Percentiles rank a stretch among this genome's conserved stretches.
These are phyloP conservation scores for Solanum dulcamara DNA, from an alignment of 257 asterid species.

Conservation along the genomic window DNA sequence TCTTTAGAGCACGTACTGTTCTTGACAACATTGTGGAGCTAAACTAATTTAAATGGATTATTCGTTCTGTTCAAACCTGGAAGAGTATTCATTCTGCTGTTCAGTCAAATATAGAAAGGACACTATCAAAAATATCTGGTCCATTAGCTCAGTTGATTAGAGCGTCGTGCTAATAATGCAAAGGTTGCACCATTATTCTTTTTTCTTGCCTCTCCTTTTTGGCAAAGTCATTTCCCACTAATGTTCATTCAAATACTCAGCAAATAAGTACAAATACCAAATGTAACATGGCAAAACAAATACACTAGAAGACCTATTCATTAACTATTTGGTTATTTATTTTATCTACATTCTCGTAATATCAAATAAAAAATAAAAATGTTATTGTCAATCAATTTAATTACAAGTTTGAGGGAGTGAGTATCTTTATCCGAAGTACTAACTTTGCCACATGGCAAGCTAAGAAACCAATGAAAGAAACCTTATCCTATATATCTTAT, in stretches of 20 bases:
- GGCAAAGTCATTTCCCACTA: too few relatives aligned
- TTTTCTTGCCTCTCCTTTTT: background rate
- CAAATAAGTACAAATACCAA: background rate
- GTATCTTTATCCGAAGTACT: slow-evolving; percentile 21
- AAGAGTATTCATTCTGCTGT: fast-evolving
- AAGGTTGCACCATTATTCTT: background rate
- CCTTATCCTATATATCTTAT: slow-evolving; percentile 74
- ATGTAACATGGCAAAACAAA: background rate
- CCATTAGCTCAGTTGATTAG: slow-evolving; percentile 16
- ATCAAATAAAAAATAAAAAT: background rate
- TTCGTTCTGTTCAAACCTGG: too few relatives aligned
- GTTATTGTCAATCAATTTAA: slow-evolving; percentile 5
- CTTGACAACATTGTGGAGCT: too few relatives aligned
- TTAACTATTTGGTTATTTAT: background rate
- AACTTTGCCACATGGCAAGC: slow-evolving; percentile 38
- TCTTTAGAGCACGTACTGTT: too few relatives aligned
- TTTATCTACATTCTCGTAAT: background rate
- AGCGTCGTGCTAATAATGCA: slow-evolving; percentile 18
- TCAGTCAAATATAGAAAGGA: fast-evolving
- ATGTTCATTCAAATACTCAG: background rate
- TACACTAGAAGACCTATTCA: background rate
- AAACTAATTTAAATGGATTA: too few relatives aligned
- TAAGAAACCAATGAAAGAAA: slow-evolving; percentile 30
- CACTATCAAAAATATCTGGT: fast-evolving
- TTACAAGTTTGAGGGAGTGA: slow-evolving; percentile 4